These are phyloP conservation scores for Ettlia oleoabundans DNA, from an alignment of 139 green algal species.

Conservation along the genomic window DNA sequence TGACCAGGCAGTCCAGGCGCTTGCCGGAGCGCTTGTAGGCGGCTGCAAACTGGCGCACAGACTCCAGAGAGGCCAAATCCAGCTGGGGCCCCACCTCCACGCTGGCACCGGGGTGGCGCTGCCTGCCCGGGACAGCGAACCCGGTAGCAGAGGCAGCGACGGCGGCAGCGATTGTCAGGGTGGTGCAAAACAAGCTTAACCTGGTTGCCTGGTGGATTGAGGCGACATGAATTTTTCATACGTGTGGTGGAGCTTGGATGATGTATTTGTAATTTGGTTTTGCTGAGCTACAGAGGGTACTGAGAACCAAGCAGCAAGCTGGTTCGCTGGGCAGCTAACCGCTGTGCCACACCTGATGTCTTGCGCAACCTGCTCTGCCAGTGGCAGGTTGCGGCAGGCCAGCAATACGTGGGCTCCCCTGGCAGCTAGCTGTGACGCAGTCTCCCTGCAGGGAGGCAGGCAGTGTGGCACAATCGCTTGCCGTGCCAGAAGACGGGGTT, in stretches of 20 bases:
- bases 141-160: background rate
- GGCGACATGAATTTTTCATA: too few relatives aligned
- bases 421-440: conserved; percentile 43
- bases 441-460: conserved; percentile 45
- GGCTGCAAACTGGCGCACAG: conserved; percentile 48
- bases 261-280: too few relatives aligned
- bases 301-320: background rate
- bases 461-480: background rate
- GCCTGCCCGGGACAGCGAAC: conserved; percentile 23
- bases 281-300: too few relatives aligned
- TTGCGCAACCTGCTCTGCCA: conserved; percentile 23
- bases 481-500: background rate
- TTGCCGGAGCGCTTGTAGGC: conserved; percentile 15
- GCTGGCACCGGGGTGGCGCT: conserved; percentile 21
- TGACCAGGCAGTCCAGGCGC: conserved; percentile 47
- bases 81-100: conserved; percentile 47
- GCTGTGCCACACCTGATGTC: conserved; percentile 35
- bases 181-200: too few relatives aligned
- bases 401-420: conserved; percentile 46
- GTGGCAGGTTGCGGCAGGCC: conserved; percentile 43
- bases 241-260: too few relatives aligned
- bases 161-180: background rate
- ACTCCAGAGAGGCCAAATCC: conserved; percentile 41
- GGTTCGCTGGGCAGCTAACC: background rate
- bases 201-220: too few relatives aligned